Base-by-base conservation (phyloP, 1,284 basidiomycete genomes). In the Trichosporon coremiiforme region DNA sequence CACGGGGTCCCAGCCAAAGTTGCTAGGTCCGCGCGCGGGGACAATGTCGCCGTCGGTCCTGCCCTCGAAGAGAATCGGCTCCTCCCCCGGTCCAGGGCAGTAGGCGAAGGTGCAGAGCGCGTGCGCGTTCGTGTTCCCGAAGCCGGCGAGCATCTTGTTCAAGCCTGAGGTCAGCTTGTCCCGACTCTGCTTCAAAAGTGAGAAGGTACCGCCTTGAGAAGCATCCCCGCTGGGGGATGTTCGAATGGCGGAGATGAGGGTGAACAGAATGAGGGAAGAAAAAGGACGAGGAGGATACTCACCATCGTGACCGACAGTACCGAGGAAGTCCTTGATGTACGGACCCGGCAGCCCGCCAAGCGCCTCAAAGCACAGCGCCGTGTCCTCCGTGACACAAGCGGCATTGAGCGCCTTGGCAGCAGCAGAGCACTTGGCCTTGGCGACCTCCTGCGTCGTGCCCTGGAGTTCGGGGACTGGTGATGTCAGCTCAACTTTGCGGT, bases 61-160 rank as follows among this genome's bases (percentile, higher is more conserved):
- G 0, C 96, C 96, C 80, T 98, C 95, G 74, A 99, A 98, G n/a
- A 98, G 82, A 66, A 94, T 76, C 0, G 85, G 83, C 66, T 84
- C 85, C 0, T 91, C 90, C 67, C 93, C 91, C 10, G 94, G 93
- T 0, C 94, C 93, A 2, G 91, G 85, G 66, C 89, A 93, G 82
- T 97, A 98, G 8, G 95, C 96, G 77, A 98, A 98, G 0, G 96
- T 98, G 85, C 96, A 98, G 8, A 98, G 86, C 0, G 95, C 95
- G 75, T 90, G 91, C 0, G 97, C 96, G 15, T 87, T 87, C 70
- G 88, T 92, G 9, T 89, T 91, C 0, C 87, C 84, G 80, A 98
- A 98, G 12, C 96, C 95, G 4, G 85, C 87, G 33, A 99, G 88
- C 79, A 99, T 85, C 67, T 87, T 90, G 84, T 96, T 95, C 25